phyloP scores from a whole-genome alignment of 163 green algal species.

The Dunaliella salina region DNA sequence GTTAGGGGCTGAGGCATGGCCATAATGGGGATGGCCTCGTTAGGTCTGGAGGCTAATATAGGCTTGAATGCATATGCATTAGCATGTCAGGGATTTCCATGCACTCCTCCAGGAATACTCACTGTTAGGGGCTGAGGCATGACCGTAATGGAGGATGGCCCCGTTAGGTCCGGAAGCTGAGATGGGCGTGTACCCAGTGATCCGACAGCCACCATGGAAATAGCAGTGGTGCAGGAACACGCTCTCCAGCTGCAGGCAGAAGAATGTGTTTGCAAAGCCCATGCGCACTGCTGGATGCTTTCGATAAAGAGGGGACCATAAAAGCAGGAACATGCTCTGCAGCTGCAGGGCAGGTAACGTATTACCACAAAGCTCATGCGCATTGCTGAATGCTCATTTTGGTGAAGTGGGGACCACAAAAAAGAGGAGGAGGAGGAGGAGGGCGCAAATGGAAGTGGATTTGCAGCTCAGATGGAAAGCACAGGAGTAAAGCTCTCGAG shows the following conservation, averaged over 20 bases:
- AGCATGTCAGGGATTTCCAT: not conserved
- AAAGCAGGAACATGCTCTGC: not conserved
- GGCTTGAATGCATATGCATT: too few relatives aligned
- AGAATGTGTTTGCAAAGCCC: not conserved
- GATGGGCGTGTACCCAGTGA: conserved; percentile 78
- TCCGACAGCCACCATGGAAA: conserved; percentile 18
- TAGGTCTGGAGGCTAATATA: too few relatives aligned
- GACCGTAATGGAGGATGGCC: conserved; percentile 87
- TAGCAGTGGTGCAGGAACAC: conserved; percentile 62
- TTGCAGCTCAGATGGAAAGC: too few relatives aligned
- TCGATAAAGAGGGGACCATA: too few relatives aligned
- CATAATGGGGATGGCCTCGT: not conserved
- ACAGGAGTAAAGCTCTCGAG: too few relatives aligned
- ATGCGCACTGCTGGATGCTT: too few relatives aligned
- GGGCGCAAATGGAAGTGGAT: not conserved
- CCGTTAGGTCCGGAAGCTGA: conserved; percentile 71
- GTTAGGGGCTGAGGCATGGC: too few relatives aligned
- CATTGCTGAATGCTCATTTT: not conserved
- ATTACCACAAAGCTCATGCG: too few relatives aligned
- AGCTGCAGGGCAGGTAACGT: not conserved
- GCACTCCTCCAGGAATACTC: not conserved
- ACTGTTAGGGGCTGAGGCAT: conserved; percentile 79
- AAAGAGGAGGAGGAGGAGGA: not conserved
- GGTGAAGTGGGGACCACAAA: not conserved
- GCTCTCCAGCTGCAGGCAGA: conserved; percentile 49